Evolutionary conservation across 352 stramenopile genomes (phyloP).

Genomic region (Pythium monospermum): DNA sequence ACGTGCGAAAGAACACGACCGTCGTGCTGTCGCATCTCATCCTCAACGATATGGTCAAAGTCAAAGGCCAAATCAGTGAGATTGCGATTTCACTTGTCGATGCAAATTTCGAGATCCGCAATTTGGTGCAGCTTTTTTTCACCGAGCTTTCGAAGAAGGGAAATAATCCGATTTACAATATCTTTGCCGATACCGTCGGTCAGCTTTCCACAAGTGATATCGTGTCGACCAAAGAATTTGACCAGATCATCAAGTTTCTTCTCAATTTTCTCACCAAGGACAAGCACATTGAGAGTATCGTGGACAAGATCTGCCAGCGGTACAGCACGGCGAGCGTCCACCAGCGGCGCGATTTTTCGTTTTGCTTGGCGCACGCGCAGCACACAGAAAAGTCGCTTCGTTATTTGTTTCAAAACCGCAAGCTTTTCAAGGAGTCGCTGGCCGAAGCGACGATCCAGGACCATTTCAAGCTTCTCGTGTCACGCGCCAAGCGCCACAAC

Average conservation of each 20-base stretch:
- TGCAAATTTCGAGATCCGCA: conserved; percentile 88
- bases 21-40: conserved; percentile 98
- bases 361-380: conserved; percentile 92
- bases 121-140: conserved; percentile 96
- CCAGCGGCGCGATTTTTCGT: conserved; percentile 88
- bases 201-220: conserved; percentile 80
- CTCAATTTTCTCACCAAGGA: conserved; percentile 98
- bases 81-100: conserved; percentile 96
- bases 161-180: conserved; percentile 98
- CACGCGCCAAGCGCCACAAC: conserved; percentile 39
- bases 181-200: conserved; percentile 96
- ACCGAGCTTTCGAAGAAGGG: conserved; percentile 94
- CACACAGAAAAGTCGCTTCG: conserved; percentile 94
- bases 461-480: conserved; percentile 87
- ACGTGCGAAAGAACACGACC: conserved; percentile 95
- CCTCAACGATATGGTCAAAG: conserved; percentile 99
- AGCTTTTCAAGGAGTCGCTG: conserved; percentile 90
- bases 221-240: conserved; percentile 89
- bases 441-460: conserved; percentile 89
- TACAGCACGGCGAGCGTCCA: conserved; percentile 84
- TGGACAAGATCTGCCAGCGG: conserved; percentile 92
- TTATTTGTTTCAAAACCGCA: conserved; percentile 85
- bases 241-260: conserved; percentile 94
- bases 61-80: conserved; percentile 94
- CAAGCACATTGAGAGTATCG: conserved; percentile 81